Evolutionary conservation across 345 rosid genomes (phyloP), one percentile per base, ranked within the genome.

Genomic region (Rhodomyrtus tomentosa): DNA sequence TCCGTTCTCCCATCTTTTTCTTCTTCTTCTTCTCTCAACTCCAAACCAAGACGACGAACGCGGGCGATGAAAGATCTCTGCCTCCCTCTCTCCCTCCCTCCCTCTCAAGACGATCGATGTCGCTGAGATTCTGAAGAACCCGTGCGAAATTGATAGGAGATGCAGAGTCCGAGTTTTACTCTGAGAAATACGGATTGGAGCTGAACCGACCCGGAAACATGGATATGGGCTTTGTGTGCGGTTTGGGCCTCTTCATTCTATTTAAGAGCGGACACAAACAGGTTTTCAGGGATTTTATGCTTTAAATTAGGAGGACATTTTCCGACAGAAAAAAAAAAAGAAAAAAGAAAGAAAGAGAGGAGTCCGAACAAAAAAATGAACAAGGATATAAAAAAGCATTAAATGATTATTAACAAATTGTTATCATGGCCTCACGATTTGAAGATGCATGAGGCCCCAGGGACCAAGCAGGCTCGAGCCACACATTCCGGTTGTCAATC

Each of bases 1-100:
- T 97, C 45, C 99, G 87, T 58, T 97, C 99, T 92, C 99, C 99
- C 99, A 95, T 81, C 76, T 59, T n/a, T n/a, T n/a, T 59, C 72
- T 58, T 58, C 62, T 56, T 12, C 73, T 32, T 62, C 45, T 4
- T 32, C 76, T 18, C 7, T 32, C 45, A 68, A 68, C 45, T 36
- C 45, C 45, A 3, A 36, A 9, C 45, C 76, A 32, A 18, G 76
- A 32, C 76, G 76, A 9, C 25, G 45, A 68, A 42, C 76, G 45
- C 22, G 40, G 21, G 73, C 3, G n/a, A 27, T 7, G 36, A 29
- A 7, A 15, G 45, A 68, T 18, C 21, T 32, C 25, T 36, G 25
- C 13, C 76, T 51, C 7, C 53, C 53, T 51, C 20, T 16, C 45
- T 32, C 76, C 11, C 13, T 18, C 42, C 20, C 12, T 68, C 10